Conservation (phyloP, 1,284 basidiomycete species). For the Kalmanozyma brasiliensis region DNA sequence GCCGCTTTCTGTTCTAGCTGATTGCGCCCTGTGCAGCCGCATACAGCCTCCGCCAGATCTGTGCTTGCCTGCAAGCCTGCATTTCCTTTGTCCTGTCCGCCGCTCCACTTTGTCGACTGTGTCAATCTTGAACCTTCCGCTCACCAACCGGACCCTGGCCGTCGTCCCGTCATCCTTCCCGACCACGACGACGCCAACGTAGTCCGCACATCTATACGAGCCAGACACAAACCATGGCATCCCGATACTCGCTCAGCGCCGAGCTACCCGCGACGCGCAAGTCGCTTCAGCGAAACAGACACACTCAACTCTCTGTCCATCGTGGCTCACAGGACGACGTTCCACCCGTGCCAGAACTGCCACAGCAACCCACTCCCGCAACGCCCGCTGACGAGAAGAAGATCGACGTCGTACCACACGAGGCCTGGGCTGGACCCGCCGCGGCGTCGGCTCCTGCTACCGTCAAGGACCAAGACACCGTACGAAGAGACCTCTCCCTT, state of each 20-base stretch:
- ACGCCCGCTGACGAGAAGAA: constrained; percentile 9
- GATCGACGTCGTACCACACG: constrained; percentile 16
- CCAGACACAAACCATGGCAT: constrained; percentile 30
- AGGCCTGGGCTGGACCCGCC: constrained; percentile 6
- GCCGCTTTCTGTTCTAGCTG: too few species aligned
- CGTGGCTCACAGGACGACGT: too few species aligned
- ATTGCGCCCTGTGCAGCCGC: too few species aligned
- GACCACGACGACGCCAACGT: constrained; percentile 8
- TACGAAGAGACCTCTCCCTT: constrained; percentile 18
- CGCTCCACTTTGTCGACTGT: too few species aligned
- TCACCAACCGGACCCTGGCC: too few species aligned
- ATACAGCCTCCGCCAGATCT: too few species aligned
- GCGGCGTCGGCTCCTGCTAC: too few species aligned
- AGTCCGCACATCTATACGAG: too few species aligned
- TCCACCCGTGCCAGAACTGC: neutral
- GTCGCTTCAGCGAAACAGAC: constrained; percentile 26
- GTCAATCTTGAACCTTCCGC: too few species aligned
- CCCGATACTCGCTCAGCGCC: constrained; percentile 37
- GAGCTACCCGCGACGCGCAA: constrained; percentile 47
- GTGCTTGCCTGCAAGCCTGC: too few species aligned
- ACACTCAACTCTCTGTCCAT: too few species aligned
- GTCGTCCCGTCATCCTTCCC: neutral
- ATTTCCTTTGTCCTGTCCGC: neutral
- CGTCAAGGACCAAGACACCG: neutral
- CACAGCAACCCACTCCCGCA: neutral